Evolutionary conservation across 2,329 filamentous ascomycete species (phyloP).

Genomic region (Monosporascus sp.): DNA sequence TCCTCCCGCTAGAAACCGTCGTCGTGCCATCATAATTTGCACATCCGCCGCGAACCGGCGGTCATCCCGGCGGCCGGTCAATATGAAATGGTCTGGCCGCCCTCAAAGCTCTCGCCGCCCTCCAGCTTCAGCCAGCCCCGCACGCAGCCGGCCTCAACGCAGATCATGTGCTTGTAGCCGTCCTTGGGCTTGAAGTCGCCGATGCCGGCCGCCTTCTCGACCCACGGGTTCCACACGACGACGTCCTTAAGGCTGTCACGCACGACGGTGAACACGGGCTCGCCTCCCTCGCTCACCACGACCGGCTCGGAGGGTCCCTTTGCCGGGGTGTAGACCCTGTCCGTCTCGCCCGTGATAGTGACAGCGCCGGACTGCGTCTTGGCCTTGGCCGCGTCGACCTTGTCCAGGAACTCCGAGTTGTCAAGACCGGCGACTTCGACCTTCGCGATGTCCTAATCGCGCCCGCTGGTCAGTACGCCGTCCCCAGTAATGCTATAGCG

Average conservation of each 20-base stretch:
- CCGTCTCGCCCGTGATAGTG: slow-evolving; percentile 71
- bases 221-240: slow-evolving; percentile 97
- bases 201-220: slow-evolving; percentile 75
- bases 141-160: slow-evolving; percentile 85
- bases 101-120: slow-evolving; percentile 63
- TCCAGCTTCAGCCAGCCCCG: slow-evolving; percentile 79
- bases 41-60: no score
- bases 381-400: slow-evolving; percentile 61
- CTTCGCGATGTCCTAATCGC: slow-evolving; percentile 67
- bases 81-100: slow-evolving; percentile 49
- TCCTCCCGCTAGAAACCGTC: no score
- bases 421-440: slow-evolving; percentile 71
- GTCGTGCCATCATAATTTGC: no score
- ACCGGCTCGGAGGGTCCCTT: slow-evolving; percentile 54
- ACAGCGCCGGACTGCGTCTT: slow-evolving; percentile 62
- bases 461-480: neutral
- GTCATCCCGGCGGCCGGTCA: slow-evolving; percentile 12
- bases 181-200: slow-evolving; percentile 84
- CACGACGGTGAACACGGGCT: slow-evolving; percentile 64
- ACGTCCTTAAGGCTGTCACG: slow-evolving; percentile 83
- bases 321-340: slow-evolving; percentile 77
- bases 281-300: slow-evolving; percentile 56
- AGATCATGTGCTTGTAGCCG: slow-evolving; percentile 89
- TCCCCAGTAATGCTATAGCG: no score
- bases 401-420: slow-evolving; percentile 74